Evolutionary conservation across 306 rosid genomes (phyloP), one percentile per base, ranked within the genome.

Genomic region (Casuarina glauca): DNA sequence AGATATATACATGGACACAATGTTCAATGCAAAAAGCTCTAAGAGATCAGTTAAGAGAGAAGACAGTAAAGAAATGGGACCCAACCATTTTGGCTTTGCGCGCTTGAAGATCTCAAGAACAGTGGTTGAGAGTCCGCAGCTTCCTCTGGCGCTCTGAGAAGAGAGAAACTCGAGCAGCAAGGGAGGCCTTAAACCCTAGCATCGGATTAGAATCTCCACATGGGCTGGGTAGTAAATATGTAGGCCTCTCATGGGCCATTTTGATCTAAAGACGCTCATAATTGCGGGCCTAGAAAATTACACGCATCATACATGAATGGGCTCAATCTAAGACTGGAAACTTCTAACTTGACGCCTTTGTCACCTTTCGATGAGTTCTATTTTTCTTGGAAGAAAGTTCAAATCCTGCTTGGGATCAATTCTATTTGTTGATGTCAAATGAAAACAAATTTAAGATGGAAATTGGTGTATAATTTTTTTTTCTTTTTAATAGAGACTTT

Each of bases 81-180:
- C 35, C 35, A 79, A 83, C 81, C 87, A 83, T 83, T 16, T 64
- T 83, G 79, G 42, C 19, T 15, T 19, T 58, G 38, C 32, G 70
- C 73, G 73, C 78, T 60, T n/a, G 63, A 57, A 48, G 76, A 78
- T 62, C 80, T 62, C 77, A 38, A 62, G 70, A 4, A 51, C 35
- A 58, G 64, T 54, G 39, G 70, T 51, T 36, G 73, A 55, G 73
- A 46, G 64, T 74, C 78, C 38, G 74, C 78, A 51, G 82, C 77
- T 43, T 55, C 58, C 49, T 45, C 71, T 79, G 8, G 17, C 20
- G 3, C 11, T 11, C 38, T 54, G 11, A 26, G 35, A 13, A 38
- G 36, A 2, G 9, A 48, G 72, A 9, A 5, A 1, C 41, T 2
- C 16, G 3, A 19, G 32, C 20, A 6, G 4, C 3, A 49, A 13